Evolutionary conservation across 345 rosid genomes (phyloP).

Genomic region (Salix viminalis): DNA sequence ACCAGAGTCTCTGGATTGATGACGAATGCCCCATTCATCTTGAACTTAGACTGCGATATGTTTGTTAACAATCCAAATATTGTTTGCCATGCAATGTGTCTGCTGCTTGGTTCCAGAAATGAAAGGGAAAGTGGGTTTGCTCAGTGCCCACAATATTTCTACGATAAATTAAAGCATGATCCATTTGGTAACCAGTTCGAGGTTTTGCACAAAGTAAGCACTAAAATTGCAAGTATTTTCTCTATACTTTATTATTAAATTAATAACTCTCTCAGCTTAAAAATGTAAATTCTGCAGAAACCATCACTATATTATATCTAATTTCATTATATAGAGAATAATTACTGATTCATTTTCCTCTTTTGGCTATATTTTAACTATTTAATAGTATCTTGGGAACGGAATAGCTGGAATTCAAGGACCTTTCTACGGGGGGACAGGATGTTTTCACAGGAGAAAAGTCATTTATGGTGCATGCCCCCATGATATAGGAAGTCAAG

Average conservation of each 20-base stretch:
- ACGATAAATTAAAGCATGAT: conserved; percentile 33
- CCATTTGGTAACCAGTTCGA: conserved; percentile 34
- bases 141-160: conserved; percentile 48
- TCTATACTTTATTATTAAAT: neutral
- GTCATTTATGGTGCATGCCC: conserved; percentile 52
- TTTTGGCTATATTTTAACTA: neutral
- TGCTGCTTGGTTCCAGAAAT: conserved; percentile 22
- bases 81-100: conserved; percentile 49
- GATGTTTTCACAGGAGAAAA: conserved; percentile 58
- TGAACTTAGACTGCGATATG: conserved; percentile 82
- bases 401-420: conserved; percentile 63
- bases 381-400: conserved; percentile 17
- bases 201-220: conserved; percentile 17
- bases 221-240: neutral
- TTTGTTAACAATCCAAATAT: conserved; percentile 49
- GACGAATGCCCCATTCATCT: conserved; percentile 70
- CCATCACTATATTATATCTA: too few relatives aligned
- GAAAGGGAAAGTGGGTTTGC: conserved; percentile 39
- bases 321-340: too few relatives aligned
- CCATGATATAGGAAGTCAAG: conserved; percentile 15
- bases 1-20: conserved; percentile 63
- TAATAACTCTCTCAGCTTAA: too few relatives aligned
- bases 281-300: too few relatives aligned
- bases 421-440: conserved; percentile 45
- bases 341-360: neutral